phyloP scores from a whole-genome alignment of 2,329 filamentous ascomycete species.

The Rhynchosporium secalis region DNA sequence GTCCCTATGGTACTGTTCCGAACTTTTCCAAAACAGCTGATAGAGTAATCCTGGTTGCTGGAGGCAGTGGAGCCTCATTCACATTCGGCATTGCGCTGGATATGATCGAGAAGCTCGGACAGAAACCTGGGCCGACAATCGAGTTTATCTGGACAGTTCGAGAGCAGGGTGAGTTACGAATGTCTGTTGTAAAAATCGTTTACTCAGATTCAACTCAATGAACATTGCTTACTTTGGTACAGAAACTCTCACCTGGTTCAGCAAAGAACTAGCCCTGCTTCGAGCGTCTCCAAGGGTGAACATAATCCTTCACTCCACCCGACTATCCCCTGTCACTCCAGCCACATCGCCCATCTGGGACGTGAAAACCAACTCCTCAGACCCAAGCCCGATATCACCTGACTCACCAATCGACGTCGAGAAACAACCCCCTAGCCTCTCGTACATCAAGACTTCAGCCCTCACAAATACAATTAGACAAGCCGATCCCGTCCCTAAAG shows the following conservation, averaged over 20 bases:
- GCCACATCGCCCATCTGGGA: background rate
- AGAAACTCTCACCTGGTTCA: conserved; percentile 32
- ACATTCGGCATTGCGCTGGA: conserved; percentile 51
- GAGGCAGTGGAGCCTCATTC: conserved; percentile 62
- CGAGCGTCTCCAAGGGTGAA: conserved; percentile 34
- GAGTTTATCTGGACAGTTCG: conserved; percentile 53
- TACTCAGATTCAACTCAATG: too few species aligned
- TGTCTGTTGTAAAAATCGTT: too few species aligned
- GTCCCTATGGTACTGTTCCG: conserved; percentile 58
- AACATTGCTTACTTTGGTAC: background rate
- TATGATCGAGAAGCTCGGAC: conserved; percentile 44
- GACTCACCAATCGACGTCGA: conserved; percentile 21
- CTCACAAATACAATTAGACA: background rate
- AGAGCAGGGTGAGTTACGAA: conserved; percentile 44
- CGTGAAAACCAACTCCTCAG: too few species aligned
- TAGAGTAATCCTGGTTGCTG: conserved; percentile 59
- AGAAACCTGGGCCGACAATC: conserved; percentile 40
- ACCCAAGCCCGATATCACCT: background rate
- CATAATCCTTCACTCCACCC: conserved; percentile 39
- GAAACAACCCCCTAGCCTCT: conserved; percentile 11
- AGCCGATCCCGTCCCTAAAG: background rate
- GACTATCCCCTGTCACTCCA: conserved; percentile 8
- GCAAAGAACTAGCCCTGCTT: conserved; percentile 37
- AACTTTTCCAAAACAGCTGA: conserved; percentile 51
- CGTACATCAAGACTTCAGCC: background rate